Evolutionary conservation across 108 stramenopile genomes (phyloP), one percentile per base, ranked within the genome.

Genomic region (Nitzschia sp.): DNA sequence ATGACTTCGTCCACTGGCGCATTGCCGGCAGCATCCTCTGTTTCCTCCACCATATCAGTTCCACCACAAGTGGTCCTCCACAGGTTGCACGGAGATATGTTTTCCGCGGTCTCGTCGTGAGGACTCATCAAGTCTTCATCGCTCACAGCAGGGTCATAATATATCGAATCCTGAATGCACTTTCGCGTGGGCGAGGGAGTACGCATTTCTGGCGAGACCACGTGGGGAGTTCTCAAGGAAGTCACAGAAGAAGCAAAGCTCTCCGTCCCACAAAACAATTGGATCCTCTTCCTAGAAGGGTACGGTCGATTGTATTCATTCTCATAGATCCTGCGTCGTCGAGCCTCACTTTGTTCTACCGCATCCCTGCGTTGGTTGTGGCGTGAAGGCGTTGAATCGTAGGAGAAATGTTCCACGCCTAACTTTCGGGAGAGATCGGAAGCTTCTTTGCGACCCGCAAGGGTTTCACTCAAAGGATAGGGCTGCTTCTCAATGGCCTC

Each of bases 241-340:
- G 41, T 15, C 41, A 13, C 15, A 13, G 41, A 44, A 13, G 41
- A 44, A 44, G 9, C 15, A 15, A 44, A 13, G 41, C 13, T 15
- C 9, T 9, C 9, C 13, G 41, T 13, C 15, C 41, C 41, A 13
- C 13, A 9, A 22, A 22, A 56, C 55, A 56, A 56, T 11, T 56
- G 55, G 4, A 56, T 56, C 31, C 29, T 29, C 50, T 23, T 19
- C 17, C 48, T 8, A 6, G 55, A 11, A 8, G 55, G 55, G 17
- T 56, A 56, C 27, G 55, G 55, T 26, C 55, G 55, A 56, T 56
- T 56, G 55, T 56, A 56, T 30, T 56, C 30, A 56, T 31, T 29
- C 30, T 56, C 55, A 56, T 56, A 56, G 27, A 56, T 56, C 55
- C 55, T 11, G 25, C 55, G 23, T 3, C 55, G 23, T 31, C 55